These are phyloP conservation scores for Yamadazyma scolyti DNA, from an alignment of 805 yeast species.

Conservation along the genomic window DNA sequence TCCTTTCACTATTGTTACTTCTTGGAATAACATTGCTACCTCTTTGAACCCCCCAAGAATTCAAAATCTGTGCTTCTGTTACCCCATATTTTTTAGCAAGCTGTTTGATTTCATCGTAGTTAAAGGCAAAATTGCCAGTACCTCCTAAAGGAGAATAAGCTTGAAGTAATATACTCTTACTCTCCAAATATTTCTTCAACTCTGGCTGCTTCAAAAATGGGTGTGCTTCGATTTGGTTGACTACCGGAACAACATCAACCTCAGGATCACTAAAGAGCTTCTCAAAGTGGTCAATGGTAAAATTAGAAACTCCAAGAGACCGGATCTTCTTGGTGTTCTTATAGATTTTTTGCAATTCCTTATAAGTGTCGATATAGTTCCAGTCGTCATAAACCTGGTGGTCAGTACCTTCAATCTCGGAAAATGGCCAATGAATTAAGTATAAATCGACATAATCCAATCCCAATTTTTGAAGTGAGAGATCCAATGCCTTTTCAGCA, in stretches of 20 bases:
- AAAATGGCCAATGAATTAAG: conserved; percentile 73
- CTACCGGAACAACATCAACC: conserved; percentile 48
- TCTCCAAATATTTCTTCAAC: conserved; percentile 55
- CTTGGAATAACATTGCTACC: conserved; percentile 76
- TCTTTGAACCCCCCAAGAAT: conserved; percentile 85
- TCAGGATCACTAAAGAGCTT: conserved; percentile 67
- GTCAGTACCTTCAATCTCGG: conserved; percentile 47
- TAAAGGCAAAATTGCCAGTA: conserved; percentile 66
- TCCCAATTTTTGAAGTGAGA: conserved; percentile 41
- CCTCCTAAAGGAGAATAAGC: conserved; percentile 87
- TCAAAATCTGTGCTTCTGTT: conserved; percentile 61
- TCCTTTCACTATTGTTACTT: conserved; percentile 62
- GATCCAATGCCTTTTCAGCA: conserved; percentile 13
- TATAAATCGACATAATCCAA: conserved; percentile 57
- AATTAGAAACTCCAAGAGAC: conserved; percentile 69
- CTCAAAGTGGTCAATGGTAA: conserved; percentile 50
- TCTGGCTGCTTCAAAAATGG: conserved; percentile 78
- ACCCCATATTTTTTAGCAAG: conserved; percentile 57
- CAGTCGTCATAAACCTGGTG: conserved; percentile 42
- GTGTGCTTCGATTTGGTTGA: conserved; percentile 79
- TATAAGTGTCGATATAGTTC: conserved; percentile 64
- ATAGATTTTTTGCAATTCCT: conserved; percentile 51
- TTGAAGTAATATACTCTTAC: conserved; percentile 57
- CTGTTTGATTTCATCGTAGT: conserved; percentile 46
- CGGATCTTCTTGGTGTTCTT: conserved; percentile 54